Evolutionary conservation across 768 basidiomycete genomes (phyloP), one percentile per base, ranked within the genome.

Genomic region (Lactarius evosmus): DNA sequence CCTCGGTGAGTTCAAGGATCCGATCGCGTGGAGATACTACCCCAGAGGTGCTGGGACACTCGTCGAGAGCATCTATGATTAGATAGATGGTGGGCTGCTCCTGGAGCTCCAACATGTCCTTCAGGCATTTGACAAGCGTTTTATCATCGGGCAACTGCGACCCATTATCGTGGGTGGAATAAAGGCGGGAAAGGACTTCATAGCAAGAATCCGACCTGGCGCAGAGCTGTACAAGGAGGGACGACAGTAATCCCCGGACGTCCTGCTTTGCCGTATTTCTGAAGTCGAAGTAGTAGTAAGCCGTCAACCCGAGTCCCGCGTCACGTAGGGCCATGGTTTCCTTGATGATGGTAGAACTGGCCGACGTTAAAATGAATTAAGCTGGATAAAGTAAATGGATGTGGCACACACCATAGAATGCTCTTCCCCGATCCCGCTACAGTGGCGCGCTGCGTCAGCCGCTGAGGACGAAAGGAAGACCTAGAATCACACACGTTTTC

Each of bases 41-140:
- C 0, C 49, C 58, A 7, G 38, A 54, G 0, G 56, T 44, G 14
- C 25, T 55, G 8, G 60, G 60, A 44, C 60, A 61, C 30, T 61
- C 60, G 12, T 61, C 60, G 2, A 61, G 27, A 7, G 29, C 60
- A 33, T 61, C 60, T 16, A 61, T n/a, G 30, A 61, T 27, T 1
- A 61, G 53, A n/a, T 53, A 61, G 0, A 38, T 32, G 1, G 7
- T 8, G 1, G 38, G 49, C n/a, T 41, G 33, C 6, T 17, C 17
- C 9, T 46, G 27, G 11, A 44, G 36, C 2, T 1, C 1, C 0
- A 53, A 19, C 29, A 61, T 55, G 1, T 32, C 9, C 29, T 30
- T 54, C 6, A 55, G 30, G 52, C 60, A 53, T 22, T 25, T 2
- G 6, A 17, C 40, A 1, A 59, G 58, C 4, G 49, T 46, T 7